Evolutionary conservation across 179 eudicot genomes (phyloP).

Genomic region (Sideroxylon spinosum): DNA sequence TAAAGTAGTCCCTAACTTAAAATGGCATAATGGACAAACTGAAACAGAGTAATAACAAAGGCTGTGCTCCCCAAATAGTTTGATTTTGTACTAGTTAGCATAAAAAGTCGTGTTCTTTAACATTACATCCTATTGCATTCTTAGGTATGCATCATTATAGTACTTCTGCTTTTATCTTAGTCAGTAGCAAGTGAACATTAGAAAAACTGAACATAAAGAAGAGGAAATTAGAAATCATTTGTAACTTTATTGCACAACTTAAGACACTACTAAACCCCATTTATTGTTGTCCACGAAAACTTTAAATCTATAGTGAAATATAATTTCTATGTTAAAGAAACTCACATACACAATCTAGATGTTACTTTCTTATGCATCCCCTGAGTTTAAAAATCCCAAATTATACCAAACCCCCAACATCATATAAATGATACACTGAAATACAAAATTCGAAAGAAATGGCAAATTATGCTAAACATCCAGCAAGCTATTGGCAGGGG

Average conservation of each 20-base stretch:
- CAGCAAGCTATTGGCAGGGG: neutral
- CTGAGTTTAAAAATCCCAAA: no score
- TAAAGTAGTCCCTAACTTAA: neutral
- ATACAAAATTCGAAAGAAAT: neutral
- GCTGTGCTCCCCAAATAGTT: neutral
- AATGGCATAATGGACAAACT: neutral
- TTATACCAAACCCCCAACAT: neutral
- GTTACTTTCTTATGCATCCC: neutral
- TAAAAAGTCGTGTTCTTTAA: neutral
- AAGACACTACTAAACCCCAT: neutral
- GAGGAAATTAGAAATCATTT: neutral
- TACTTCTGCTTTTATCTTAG: neutral
- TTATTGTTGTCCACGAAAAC: neutral
- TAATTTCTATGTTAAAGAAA: neutral
- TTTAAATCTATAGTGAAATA: neutral
- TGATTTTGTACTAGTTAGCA: neutral
- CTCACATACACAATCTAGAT: neutral
- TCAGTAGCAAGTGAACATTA: neutral
- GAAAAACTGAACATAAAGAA: constrained; percentile 1
- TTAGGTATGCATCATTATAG: neutral
- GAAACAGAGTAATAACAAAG: no score
- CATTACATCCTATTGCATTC: neutral
- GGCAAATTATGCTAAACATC: neutral
- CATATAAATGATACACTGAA: neutral
- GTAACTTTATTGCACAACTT: neutral